These are phyloP conservation scores for Pseudognaphalium luteoalbum DNA, from an alignment of 129 eudicot species.

Conservation along the genomic window DNA sequence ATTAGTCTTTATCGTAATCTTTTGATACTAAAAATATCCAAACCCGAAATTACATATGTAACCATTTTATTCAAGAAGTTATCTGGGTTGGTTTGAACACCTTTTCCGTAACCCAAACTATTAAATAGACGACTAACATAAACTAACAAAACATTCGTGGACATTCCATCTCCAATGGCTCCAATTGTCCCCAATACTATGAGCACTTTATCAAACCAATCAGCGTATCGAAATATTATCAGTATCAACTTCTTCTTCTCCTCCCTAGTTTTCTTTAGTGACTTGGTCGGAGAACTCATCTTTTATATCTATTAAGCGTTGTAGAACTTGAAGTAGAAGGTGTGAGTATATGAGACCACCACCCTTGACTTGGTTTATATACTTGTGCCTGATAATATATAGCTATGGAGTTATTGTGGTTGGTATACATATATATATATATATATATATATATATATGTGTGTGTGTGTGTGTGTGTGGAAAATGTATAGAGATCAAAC, in stretches of 20 bases:
- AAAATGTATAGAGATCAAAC: no score
- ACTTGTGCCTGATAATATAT: no score
- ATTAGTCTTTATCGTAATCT: no score
- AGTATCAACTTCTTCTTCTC: slow-evolving; percentile 32
- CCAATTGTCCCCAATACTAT: slow-evolving; percentile 84
- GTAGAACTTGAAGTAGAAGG: no score
- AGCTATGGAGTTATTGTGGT: no score
- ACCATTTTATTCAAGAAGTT: slow-evolving; percentile 72
- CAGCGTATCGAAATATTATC: slow-evolving; percentile 67
- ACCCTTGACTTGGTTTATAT: no score
- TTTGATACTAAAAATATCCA: no score
- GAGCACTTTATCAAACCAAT: slow-evolving; percentile 56
- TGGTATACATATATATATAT: no score
- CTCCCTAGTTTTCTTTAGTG: slow-evolving; percentile 24
- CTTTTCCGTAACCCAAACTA: slow-evolving; percentile 72
- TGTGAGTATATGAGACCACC: no score
- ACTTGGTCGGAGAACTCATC: slow-evolving; percentile 33
- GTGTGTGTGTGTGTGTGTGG: no score
- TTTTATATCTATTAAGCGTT: not conserved
- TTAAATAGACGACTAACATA: slow-evolving; percentile 74
- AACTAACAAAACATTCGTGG: slow-evolving; percentile 67
- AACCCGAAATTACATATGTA: no score
- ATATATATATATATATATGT: no score
- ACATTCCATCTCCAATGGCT: slow-evolving; percentile 95
- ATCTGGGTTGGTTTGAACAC: slow-evolving; percentile 31